Conservation (phyloP, 2,329 filamentous ascomycete species). For the Fonsecaea pedrosoi region DNA sequence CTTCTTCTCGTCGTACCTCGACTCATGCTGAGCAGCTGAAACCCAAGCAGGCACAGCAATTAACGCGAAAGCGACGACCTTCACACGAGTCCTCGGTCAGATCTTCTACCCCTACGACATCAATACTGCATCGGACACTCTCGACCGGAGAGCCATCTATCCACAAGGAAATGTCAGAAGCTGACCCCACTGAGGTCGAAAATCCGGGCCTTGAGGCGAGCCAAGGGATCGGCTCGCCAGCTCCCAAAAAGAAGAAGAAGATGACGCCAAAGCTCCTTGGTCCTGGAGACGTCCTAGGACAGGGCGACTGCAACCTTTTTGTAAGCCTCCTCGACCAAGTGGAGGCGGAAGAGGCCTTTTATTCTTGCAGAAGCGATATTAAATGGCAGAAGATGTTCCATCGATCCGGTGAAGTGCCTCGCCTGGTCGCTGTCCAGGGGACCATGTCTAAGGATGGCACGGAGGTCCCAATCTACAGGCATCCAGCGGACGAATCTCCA, state of each 20-base stretch:
- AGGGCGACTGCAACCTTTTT: constrained; percentile 80
- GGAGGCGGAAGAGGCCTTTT: constrained; percentile 63
- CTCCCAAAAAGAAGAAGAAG: constrained; percentile 31
- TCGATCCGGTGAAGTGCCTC: constrained; percentile 86
- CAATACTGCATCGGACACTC: constrained; percentile 3
- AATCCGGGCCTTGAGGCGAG: background rate
- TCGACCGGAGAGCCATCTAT: background rate
- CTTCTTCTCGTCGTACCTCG: constrained; percentile 25
- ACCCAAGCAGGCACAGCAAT: constrained; percentile 25
- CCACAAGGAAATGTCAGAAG: constrained; percentile 10
- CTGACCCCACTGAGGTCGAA: background rate
- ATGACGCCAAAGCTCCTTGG: constrained; percentile 26
- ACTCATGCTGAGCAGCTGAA: constrained; percentile 25
- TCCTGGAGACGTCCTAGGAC: constrained; percentile 68
- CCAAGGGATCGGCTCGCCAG: background rate
- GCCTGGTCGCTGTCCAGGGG: constrained; percentile 89
- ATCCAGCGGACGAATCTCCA: constrained; percentile 87
- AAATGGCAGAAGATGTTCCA: constrained; percentile 93
- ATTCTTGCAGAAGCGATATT: constrained; percentile 63
- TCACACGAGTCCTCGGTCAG: constrained; percentile 22
- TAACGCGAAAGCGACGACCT: constrained; percentile 24
- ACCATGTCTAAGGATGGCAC: constrained; percentile 68
- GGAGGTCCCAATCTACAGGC: constrained; percentile 87
- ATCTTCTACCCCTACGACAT: constrained; percentile 18
- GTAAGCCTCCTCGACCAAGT: constrained; percentile 69